Base-by-base conservation (phyloP, 78 protist genomes). In the Polysphondylium violaceum region DNA sequence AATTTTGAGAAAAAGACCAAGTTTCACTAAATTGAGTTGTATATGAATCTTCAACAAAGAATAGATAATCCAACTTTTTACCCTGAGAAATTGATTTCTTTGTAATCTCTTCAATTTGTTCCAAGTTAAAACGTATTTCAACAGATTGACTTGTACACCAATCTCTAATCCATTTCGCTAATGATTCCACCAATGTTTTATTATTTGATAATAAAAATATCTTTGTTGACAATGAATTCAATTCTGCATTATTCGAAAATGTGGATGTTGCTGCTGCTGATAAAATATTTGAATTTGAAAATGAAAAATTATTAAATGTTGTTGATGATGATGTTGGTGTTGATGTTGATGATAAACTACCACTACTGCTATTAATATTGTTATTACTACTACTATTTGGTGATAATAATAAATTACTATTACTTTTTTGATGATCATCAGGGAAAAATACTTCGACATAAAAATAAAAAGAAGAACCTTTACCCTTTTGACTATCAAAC, bases 391-490 rank as follows among this genome's bases (percentile, higher is more conserved):
- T 68, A 27, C 3, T 60, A 14, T 25, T 41, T 41, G 2, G 77
- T 47, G 12, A 11, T 11, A 47, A 47, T 47, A 11, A 11, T 47
- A 47, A 14, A 47, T 11, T 47, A 47, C 8, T 14, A 47, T 47
- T 47, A 47, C 73, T 16, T 14, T 29, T 65, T 12, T 16, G 11
- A 36, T 17, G 51, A 55, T 58, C 19, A 55, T 38, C 41, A 4
- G 86, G 86, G n/a, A 76, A 76, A 36, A 81, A 71, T 6, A 81
- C 89, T 40, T 81, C 72, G 7, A 81, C 77, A 14, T 51, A 11
- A 73, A 86, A 86, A 19, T 86, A 40, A 41, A 86, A 86, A 9
- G 53, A 23, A 2, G 81, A 71, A 44, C 92, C 92, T 35, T 60
- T 44, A 33, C 43, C 73, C 43, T 53, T 56, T 27, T 41, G 25